Percentiles rank a stretch among this genome's conserved stretches.
Conservation (phyloP, 2,329 filamentous ascomycete species). For the Pezicula neosporulosa region DNA sequence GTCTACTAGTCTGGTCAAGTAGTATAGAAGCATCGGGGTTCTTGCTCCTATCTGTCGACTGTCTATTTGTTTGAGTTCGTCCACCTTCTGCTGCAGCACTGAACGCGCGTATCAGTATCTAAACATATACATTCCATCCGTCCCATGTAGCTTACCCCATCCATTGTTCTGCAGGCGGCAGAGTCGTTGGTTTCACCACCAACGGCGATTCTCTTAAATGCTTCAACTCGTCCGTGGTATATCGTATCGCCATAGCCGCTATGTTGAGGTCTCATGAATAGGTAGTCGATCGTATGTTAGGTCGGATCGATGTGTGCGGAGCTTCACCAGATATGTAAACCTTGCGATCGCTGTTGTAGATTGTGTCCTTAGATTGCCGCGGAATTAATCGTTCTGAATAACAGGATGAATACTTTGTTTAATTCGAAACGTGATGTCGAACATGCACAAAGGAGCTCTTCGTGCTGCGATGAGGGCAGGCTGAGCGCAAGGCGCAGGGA, state of each 20-base stretch:
- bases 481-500: slow-evolving; percentile 13
- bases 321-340: too few relatives aligned
- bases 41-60: slow-evolving; percentile 48
- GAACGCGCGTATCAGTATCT: slow-evolving; percentile 14
- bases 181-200: slow-evolving; percentile 71
- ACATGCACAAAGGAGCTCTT: too few relatives aligned
- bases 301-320: background rate
- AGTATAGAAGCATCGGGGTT: slow-evolving; percentile 24
- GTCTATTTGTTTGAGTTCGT: slow-evolving; percentile 23
- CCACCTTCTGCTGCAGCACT: slow-evolving; percentile 25
- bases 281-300: background rate
- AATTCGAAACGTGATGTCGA: too few relatives aligned
- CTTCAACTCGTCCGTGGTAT: slow-evolving; percentile 73
- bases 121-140: background rate
- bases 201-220: slow-evolving; percentile 77
- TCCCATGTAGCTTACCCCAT: slow-evolving; percentile 67
- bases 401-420: too few relatives aligned
- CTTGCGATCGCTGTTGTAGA: background rate
- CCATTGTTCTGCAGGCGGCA: slow-evolving; percentile 90
- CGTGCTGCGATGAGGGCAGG: slow-evolving; percentile 1
- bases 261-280: slow-evolving; percentile 1
- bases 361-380: background rate
- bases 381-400: too few relatives aligned
- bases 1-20: slow-evolving; percentile 38
- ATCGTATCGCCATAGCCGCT: slow-evolving; percentile 39